Base-by-base conservation (phyloP, 805 yeast genomes). In the Saturnispora hagleri region DNA sequence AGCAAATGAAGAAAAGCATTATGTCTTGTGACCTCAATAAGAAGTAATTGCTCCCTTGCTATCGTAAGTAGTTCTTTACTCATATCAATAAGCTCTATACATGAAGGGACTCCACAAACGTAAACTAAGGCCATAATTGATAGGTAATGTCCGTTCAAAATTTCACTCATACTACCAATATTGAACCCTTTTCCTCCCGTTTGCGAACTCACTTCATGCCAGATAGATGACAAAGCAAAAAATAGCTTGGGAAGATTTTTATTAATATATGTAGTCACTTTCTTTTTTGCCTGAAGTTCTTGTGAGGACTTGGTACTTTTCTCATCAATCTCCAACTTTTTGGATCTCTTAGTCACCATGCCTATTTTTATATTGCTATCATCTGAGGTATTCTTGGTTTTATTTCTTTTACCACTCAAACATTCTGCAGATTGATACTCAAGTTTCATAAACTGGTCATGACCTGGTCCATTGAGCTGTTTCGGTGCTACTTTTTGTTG, bases 71-170 rank as follows among this genome's bases (percentile, higher is more conserved):
- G 64, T 55, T 84, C 89, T 2, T 66, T 61, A 1, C 77, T 69
- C 87, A 86, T 82, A 36, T 78, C 86, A 1, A 67, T 62, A 24
- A 80, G 60, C 43, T 77, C 75, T 1, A 67, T 56, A 0, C 79
- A 67, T 2, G 79, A 67, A 1, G 88, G 89, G 54, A 78, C 75
- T 0, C 85, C 80, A 47, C 80, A 69, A 50, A 78, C 79, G 20
- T 82, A 62, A 2, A 85, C 58, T n/a, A 84, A 59, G 0, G 80
- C 72, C 50, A 85, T 60, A 0, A 87, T 81, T 50, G 77, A 74
- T 45, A 85, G 57, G 62, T 73, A 84, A 60, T 85, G 90, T 0
- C 79, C 72, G 35, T 72, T 69, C 20, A 84, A 64, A 1, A 83
- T 58, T 1, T 77, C 72, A 0, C 85, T 75, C 58, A 79, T 79